Conservation (phyloP, 2,329 filamentous ascomycete species). For the Juglanconis oblonga region DNA sequence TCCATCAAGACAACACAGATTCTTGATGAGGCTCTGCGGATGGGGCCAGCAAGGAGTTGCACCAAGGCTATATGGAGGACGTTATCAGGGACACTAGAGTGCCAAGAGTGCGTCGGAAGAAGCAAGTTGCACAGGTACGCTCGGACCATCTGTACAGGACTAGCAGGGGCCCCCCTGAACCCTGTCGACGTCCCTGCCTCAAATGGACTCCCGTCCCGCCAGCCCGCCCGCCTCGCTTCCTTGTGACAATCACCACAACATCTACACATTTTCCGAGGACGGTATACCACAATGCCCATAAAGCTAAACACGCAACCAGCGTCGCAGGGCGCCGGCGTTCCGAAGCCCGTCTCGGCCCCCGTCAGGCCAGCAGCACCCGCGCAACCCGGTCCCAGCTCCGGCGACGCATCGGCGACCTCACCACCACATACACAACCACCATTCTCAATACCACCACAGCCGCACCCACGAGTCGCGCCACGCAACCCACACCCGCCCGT, state of each 20-base stretch:
- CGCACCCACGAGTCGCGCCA: slow-evolving; percentile 18
- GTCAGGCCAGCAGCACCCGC: slow-evolving; percentile 6
- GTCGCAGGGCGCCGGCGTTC: slow-evolving; percentile 22
- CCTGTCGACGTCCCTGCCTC: slow-evolving; percentile 6
- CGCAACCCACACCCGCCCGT: slow-evolving; percentile 8
- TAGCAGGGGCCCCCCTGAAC: neutral
- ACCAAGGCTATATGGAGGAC: too few species aligned
- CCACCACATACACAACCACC: slow-evolving; percentile 29
- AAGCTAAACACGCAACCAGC: slow-evolving; percentile 25
- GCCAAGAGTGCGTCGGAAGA: too few species aligned
- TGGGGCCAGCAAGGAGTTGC: too few species aligned
- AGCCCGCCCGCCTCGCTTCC: neutral
- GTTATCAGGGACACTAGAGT: too few species aligned
- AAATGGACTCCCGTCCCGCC: neutral
- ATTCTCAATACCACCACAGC: slow-evolving; percentile 22
- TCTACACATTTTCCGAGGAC: neutral
- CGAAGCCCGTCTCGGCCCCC: slow-evolving; percentile 6
- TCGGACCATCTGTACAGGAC: neutral
- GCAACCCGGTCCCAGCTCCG: slow-evolving; percentile 22
- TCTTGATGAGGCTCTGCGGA: too few species aligned
- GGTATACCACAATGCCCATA: slow-evolving; percentile 26
- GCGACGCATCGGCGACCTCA: slow-evolving; percentile 35
- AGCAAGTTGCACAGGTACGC: slow-evolving; percentile 31
- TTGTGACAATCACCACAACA: neutral
- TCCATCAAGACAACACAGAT: too few species aligned